phyloP scores from a whole-genome alignment of 2,329 filamentous ascomycete genomes.

The Fusarium pininemorale region DNA sequence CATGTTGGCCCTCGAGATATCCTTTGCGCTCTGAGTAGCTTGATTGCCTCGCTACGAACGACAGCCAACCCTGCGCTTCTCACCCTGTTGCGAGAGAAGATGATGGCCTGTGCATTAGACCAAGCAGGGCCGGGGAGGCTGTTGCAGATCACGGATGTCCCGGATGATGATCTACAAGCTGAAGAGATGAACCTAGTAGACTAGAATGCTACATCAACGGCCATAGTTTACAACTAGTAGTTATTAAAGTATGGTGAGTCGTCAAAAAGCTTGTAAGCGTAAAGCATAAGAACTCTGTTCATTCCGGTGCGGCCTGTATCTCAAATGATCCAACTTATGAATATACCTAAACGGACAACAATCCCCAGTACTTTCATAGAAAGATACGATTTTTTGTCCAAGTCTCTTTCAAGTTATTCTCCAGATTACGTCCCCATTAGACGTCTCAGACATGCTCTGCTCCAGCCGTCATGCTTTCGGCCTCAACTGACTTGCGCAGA shows the following conservation, averaged over 20 bases:
- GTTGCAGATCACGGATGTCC: constrained; percentile 10
- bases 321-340: no score
- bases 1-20: constrained; percentile 14
- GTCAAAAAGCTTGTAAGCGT: neutral
- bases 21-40: constrained; percentile 6
- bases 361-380: no score
- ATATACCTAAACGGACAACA: neutral
- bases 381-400: neutral
- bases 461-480: neutral
- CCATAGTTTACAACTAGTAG: no score
- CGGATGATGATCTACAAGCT: neutral
- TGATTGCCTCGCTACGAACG: constrained; percentile 10
- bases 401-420: no score
- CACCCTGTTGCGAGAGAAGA: constrained; percentile 9
- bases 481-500: constrained; percentile 6
- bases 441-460: neutral
- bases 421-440: no score
- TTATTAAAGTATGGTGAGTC: neutral
- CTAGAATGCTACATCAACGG: neutral
- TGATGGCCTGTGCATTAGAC: constrained; percentile 12
- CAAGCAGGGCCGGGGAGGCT: neutral
- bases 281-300: neutral
- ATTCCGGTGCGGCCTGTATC: neutral
- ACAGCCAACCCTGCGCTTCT: constrained; percentile 9
- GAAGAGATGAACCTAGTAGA: neutral